Evolutionary conservation across 495 filamentous ascomycete genomes (phyloP), one percentile per base, ranked within the genome.

Genomic region (Aspergillus coremiiformis): DNA sequence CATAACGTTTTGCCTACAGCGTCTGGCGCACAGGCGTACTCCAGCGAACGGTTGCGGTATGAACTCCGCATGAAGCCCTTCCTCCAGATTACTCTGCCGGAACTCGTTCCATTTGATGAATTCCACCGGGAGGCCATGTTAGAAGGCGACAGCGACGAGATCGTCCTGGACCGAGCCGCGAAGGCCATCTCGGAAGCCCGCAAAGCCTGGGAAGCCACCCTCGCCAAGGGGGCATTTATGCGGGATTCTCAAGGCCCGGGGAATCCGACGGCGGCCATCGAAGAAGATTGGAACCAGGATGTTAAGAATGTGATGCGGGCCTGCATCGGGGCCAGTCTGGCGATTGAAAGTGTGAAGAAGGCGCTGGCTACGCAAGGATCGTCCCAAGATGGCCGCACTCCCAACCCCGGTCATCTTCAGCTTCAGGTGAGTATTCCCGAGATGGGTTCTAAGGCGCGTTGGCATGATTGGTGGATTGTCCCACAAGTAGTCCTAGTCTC

Each of bases 41-140:
- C 83, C 42, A 79, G 73, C 23, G 80, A 89, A 52, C 64, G 64
- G 27, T 69, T 92, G 22, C 82, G 91, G 5, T 95, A 95, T 66
- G 84, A 93, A 55, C 69, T 95, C 3, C 85, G 93, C 30, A 93
- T 96, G 90, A 92, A 89, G 60, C 89, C 90, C 0, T 96, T 95
- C 53, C 70, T 84, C 6, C 60, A 69, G 5, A 80, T 96, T 35
- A 74, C 76, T 19, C 67, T 89, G 8, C 89, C 90, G 0, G 80
- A 84, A 53, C 69, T 90, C n/a, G 80, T 85, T 0, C 71, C 82
- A 0, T 89, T 77, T 50, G 78, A 82, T 4, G 77, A 83, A 20
- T 87, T 87, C 57, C 54, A 60, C 14, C 62, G 60, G 1, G 68
- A 72, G 24, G 63, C 70, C 14, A 63, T 69, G 1, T 63, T 77